Percentiles rank a stretch among this genome's conserved stretches.
Evolutionary conservation across 208 protist genomes (phyloP).

Genomic region (Trypanosoma cruzi): DNA sequence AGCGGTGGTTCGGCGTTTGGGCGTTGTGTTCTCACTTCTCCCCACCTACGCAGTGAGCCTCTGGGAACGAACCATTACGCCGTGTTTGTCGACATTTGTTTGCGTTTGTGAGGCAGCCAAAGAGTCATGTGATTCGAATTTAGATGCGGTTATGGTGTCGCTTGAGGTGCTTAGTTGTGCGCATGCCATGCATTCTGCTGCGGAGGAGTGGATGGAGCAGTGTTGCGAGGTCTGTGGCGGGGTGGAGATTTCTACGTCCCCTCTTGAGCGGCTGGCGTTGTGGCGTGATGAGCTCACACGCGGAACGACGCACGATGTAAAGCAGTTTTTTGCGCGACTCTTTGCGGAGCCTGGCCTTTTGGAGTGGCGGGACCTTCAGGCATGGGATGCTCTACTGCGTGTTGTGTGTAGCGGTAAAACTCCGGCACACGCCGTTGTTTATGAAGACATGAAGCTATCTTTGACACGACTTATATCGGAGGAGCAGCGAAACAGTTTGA

Average conservation of each 20-base stretch:
- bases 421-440: constrained; percentile 9
- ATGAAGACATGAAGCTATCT: constrained; percentile 17
- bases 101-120: neutral
- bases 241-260: neutral
- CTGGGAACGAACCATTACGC: constrained; percentile 18
- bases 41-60: constrained; percentile 6
- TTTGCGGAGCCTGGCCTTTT: neutral
- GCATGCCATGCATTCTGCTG: constrained; percentile 16
- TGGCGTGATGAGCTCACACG: constrained; percentile 24
- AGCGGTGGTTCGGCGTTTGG: constrained; percentile 50
- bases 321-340: constrained; percentile 9
- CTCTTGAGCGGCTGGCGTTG: constrained; percentile 11
- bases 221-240: constrained; percentile 7
- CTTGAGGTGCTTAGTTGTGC: constrained; percentile 18
- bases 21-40: constrained; percentile 35
- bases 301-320: constrained; percentile 1
- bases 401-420: neutral
- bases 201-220: constrained; percentile 26
- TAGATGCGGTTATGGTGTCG: constrained; percentile 1
- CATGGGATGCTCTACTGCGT: constrained; percentile 10
- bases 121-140: neutral
- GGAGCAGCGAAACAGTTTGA: constrained; percentile 12
- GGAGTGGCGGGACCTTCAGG: constrained; percentile 1
- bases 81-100: constrained; percentile 17
- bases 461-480: constrained; percentile 3